Conservation (phyloP, 208 protist genomes). For the Leishmania aethiopica region DNA sequence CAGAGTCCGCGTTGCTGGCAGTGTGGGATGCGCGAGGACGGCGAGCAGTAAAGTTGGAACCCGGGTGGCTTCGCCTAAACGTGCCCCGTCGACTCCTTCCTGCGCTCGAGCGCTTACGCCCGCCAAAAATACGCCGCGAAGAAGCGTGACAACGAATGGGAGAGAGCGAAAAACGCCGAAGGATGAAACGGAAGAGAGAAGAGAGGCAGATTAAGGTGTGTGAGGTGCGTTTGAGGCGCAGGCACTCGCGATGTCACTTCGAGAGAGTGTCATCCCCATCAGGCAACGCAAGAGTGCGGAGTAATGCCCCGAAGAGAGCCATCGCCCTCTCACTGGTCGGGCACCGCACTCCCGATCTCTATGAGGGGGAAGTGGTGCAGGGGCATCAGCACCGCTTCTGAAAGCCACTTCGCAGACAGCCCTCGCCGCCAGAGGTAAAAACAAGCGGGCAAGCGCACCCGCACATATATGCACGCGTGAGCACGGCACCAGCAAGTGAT, state of each 20-base stretch:
- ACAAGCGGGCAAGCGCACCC: background rate
- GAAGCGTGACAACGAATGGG: background rate
- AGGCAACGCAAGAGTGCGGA: background rate
- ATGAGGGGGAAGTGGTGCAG: background rate
- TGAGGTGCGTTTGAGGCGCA: too few relatives aligned
- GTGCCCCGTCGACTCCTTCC: background rate
- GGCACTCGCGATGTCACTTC: background rate
- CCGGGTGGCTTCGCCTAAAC: background rate
- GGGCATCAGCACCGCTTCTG: background rate
- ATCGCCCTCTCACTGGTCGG: background rate
- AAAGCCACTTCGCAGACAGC: background rate
- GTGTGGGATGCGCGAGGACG: background rate
- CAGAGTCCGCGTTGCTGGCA: background rate
- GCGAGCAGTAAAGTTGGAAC: background rate
- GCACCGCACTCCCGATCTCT: background rate
- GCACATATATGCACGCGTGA: background rate
- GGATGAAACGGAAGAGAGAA: background rate
- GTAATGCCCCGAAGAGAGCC: background rate
- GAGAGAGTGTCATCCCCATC: background rate
- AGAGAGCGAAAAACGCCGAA: background rate
- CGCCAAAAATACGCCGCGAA: too few relatives aligned
- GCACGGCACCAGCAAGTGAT: too few relatives aligned
- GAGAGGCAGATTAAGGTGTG: too few relatives aligned
- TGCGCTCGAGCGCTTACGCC: background rate
- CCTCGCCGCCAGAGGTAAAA: background rate